A percentile compares a stretch with the other conserved stretches of the same genome.
phyloP scores from a whole-genome alignment of 208 protist genomes.

The Angomonas ambiguus region DNA sequence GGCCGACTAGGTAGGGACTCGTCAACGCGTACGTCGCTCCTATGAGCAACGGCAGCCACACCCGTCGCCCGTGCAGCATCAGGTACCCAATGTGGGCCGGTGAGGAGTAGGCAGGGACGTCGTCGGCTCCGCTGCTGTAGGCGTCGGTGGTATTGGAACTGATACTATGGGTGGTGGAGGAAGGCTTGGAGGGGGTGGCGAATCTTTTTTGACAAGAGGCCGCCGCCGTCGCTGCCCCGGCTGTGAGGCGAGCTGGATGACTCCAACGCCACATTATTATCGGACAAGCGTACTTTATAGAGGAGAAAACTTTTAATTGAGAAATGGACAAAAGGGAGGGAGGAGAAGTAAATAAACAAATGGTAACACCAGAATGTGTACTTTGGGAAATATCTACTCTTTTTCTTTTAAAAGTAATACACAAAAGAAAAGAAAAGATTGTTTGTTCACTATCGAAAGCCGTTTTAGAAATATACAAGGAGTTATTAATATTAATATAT shows the following conservation, averaged over 20 bases:
- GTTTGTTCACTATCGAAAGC: too few relatives aligned
- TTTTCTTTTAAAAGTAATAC: not conserved
- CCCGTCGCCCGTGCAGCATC: slow-evolving; percentile 52
- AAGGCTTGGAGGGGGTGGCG: not conserved
- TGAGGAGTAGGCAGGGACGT: slow-evolving; percentile 57
- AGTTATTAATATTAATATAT: not conserved
- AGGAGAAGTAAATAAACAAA: not conserved
- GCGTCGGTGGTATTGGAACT: slow-evolving; percentile 61
- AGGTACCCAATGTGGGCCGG: slow-evolving; percentile 47
- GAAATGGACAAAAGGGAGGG: not conserved
- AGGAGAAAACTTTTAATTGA: not conserved
- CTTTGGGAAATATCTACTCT: not conserved
- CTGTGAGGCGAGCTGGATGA: not conserved
- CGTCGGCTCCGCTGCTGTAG: slow-evolving; percentile 34
- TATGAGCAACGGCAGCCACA: slow-evolving; percentile 59
- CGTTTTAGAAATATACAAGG: slow-evolving; percentile 2
- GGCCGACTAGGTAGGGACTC: slow-evolving; percentile 20
- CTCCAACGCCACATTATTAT: too few relatives aligned
- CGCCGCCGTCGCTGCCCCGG: not conserved
- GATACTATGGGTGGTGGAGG: slow-evolving; percentile 33
- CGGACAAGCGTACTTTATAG: not conserved
- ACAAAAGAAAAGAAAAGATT: not conserved
- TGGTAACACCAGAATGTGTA: not conserved
- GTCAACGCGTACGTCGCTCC: slow-evolving; percentile 28
- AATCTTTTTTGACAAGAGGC: not conserved